Evolutionary conservation across 352 stramenopile species (phyloP).

Genomic region (Thraustotheca clavata): DNA sequence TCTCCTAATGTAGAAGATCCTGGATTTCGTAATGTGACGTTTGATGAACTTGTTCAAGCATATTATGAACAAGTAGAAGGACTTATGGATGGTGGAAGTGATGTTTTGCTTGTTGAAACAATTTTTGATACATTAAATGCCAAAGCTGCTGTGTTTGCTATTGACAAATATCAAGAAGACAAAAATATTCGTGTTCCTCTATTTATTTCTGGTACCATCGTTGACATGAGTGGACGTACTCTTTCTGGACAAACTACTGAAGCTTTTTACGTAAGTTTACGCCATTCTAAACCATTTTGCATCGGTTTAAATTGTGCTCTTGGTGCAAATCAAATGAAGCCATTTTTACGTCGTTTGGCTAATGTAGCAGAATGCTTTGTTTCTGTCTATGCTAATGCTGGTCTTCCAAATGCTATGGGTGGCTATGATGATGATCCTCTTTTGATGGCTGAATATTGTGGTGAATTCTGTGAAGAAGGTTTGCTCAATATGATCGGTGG

Average conservation of each 20-base stretch:
- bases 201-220: conserved; percentile 95
- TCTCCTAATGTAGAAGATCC: conserved; percentile 94
- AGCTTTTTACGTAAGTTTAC: conserved; percentile 94
- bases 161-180: conserved; percentile 90
- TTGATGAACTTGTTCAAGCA: conserved; percentile 94
- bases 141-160: conserved; percentile 93
- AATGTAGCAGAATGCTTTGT: conserved; percentile 95
- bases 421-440: conserved; percentile 93
- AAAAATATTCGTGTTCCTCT: conserved; percentile 87
- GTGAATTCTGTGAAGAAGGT: conserved; percentile 91
- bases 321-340: conserved; percentile 93
- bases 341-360: conserved; percentile 88
- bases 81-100: conserved; percentile 91
- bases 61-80: conserved; percentile 94
- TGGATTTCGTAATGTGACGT: conserved; percentile 91
- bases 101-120: conserved; percentile 96
- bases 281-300: conserved; percentile 94
- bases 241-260: conserved; percentile 95
- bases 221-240: conserved; percentile 94
- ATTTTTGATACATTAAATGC: conserved; percentile 98
- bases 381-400: conserved; percentile 95
- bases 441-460: conserved; percentile 91
- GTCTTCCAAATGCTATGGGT: conserved; percentile 95
- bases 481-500: conserved; percentile 97
- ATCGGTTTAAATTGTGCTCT: conserved; percentile 96